Evolutionary conservation across 2,329 filamentous ascomycete genomes (phyloP).

Genomic region (Teratosphaeria pseudoeucalypti): DNA sequence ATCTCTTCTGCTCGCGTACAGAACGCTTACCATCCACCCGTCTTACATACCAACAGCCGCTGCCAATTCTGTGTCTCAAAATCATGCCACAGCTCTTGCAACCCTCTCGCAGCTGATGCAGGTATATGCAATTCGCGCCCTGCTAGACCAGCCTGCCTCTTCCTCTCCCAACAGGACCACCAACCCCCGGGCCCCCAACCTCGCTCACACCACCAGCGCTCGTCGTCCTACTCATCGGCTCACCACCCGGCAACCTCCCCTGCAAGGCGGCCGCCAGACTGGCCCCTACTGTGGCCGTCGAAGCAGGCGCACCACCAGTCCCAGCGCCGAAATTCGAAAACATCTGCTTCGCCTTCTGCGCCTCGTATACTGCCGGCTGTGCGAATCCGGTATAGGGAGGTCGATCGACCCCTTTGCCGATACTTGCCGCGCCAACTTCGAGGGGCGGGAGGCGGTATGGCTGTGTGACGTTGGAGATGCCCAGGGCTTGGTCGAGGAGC

Average conservation of each 20-base stretch:
- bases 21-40: background rate
- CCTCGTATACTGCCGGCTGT: conserved; percentile 2
- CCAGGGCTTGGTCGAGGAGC: conserved; percentile 26
- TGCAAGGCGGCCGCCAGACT: conserved; percentile 2
- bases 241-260: conserved; percentile 1
- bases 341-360: conserved; percentile 1
- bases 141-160: conserved; percentile 6
- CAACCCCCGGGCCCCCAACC: conserved; percentile 9
- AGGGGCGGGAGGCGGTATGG: conserved; percentile 26
- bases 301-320: background rate
- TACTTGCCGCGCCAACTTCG: conserved; percentile 25
- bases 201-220: conserved; percentile 17
- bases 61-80: background rate
- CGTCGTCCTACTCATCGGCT: conserved; percentile 19
- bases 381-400: conserved; percentile 25
- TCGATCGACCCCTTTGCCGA: conserved; percentile 25
- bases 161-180: conserved; percentile 8
- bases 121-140: background rate
- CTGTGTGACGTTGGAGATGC: conserved; percentile 14
- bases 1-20: background rate
- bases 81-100: background rate
- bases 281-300: background rate
- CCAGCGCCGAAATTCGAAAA: background rate
- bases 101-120: background rate
- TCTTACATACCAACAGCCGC: background rate